Percentiles rank a stretch among this genome's conserved stretches.
Conservation (phyloP, 2,329 filamentous ascomycete genomes). For the Beauveria sp. region DNA sequence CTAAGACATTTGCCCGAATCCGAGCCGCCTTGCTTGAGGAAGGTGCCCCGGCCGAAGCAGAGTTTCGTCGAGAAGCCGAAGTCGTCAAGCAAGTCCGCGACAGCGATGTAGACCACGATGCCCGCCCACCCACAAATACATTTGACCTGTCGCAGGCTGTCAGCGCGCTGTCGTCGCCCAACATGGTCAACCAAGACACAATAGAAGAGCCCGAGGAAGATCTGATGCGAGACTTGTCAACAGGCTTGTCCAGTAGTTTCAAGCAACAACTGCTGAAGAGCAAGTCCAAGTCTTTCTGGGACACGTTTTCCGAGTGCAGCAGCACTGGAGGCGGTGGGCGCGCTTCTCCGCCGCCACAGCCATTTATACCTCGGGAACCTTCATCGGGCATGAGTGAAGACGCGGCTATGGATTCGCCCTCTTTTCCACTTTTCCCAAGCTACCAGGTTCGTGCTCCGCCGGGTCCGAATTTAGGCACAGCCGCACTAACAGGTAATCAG, state of each 20-base stretch:
- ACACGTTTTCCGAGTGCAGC: constrained; percentile 63
- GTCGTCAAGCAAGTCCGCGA: constrained; percentile 93
- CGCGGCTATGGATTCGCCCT: constrained; percentile 64
- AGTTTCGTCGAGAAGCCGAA: constrained; percentile 85
- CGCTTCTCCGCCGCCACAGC: constrained; percentile 59
- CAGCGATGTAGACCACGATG: constrained; percentile 63
- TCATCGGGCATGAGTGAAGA: constrained; percentile 61
- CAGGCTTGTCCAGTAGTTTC: constrained; percentile 56
- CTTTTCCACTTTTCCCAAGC: constrained; percentile 29
- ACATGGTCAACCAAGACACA: constrained; percentile 53
- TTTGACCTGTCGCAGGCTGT: constrained; percentile 40
- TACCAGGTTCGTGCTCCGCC: constrained; percentile 19
- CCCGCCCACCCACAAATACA: constrained; percentile 28
- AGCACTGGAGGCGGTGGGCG: constrained; percentile 39
- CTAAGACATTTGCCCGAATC: constrained; percentile 90
- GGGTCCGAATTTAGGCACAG: no score
- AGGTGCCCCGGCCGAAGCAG: constrained; percentile 76
- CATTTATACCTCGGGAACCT: constrained; percentile 51
- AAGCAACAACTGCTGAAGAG: constrained; percentile 67
- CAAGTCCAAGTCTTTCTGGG: constrained; percentile 65
- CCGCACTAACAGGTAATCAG: constrained; percentile 14
- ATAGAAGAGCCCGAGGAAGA: constrained; percentile 67
- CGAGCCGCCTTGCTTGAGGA: constrained; percentile 86
- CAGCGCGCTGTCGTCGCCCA: constrained; percentile 63
- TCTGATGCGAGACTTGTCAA: constrained; percentile 49